These are phyloP conservation scores for Phyllosticta ampelicida DNA, from an alignment of 2,329 filamentous ascomycete species.

Conservation along the genomic window DNA sequence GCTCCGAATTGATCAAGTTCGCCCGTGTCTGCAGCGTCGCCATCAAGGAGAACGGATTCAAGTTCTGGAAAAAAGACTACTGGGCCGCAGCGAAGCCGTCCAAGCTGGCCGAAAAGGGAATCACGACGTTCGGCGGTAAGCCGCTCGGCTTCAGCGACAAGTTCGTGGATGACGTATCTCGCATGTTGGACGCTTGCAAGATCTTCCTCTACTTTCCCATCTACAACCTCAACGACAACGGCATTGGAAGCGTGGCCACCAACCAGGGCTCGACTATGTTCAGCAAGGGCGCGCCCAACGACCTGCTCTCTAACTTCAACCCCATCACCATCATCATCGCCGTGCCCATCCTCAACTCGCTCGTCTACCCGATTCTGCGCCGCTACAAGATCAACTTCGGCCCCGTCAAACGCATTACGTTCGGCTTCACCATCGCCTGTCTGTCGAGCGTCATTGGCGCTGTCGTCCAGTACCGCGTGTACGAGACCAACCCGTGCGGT, in stretches of 20 bases:
- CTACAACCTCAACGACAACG: slow-evolving; percentile 31
- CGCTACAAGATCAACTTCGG: slow-evolving; percentile 36
- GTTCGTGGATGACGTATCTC: slow-evolving; percentile 26
- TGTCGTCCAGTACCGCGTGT: slow-evolving; percentile 36
- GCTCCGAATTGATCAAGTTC: slow-evolving; percentile 24
- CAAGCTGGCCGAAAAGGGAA: slow-evolving; percentile 18
- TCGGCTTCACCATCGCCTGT: slow-evolving; percentile 41
- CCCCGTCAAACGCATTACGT: slow-evolving; percentile 39
- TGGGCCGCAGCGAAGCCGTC: slow-evolving; percentile 27
- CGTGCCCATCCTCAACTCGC: slow-evolving; percentile 38
- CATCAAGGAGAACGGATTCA: slow-evolving; percentile 25
- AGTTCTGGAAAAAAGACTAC: slow-evolving; percentile 22
- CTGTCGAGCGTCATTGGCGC: slow-evolving; percentile 32
- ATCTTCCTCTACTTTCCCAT: slow-evolving; percentile 31
- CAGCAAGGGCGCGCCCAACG: slow-evolving; percentile 42
- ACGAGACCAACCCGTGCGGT: slow-evolving; percentile 36
- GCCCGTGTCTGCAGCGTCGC: slow-evolving; percentile 25
- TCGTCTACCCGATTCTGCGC: slow-evolving; percentile 37
- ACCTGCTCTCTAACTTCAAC: slow-evolving; percentile 42
- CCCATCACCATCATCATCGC: slow-evolving; percentile 38
- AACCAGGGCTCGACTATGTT: slow-evolving; percentile 22
- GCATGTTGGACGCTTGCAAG: slow-evolving; percentile 24
- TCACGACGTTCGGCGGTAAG: slow-evolving; percentile 10
- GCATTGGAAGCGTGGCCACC: slow-evolving; percentile 37
- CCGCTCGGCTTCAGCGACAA: slow-evolving; percentile 24